Evolutionary conservation across 805 yeast genomes (phyloP).

Genomic region (Teunomyces atbi): DNA sequence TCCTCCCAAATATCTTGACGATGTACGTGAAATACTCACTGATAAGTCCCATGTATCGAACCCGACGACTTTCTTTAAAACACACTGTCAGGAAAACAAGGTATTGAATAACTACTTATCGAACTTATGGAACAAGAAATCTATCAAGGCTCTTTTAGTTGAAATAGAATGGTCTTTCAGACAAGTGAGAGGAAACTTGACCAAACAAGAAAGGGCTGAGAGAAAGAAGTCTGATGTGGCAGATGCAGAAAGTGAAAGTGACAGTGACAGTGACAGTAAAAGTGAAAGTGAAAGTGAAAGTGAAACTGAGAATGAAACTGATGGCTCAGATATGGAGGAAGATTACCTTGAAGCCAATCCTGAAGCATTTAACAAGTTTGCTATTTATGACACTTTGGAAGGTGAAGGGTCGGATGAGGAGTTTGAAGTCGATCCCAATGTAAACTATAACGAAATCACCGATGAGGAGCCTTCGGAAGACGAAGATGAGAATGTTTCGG

Average conservation of each 20-base stretch:
- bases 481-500: slow-evolving; percentile 18
- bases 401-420: slow-evolving; percentile 42
- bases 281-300: slow-evolving; percentile 11
- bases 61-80: slow-evolving; percentile 48
- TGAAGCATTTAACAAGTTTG: slow-evolving; percentile 30
- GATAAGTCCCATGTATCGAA: slow-evolving; percentile 33
- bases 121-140: slow-evolving; percentile 44
- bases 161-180: slow-evolving; percentile 46
- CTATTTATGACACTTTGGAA: slow-evolving; percentile 38
- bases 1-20: slow-evolving; percentile 39
- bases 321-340: slow-evolving; percentile 16
- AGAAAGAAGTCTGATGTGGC: slow-evolving; percentile 25
- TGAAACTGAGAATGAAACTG: slow-evolving; percentile 12
- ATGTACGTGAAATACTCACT: slow-evolving; percentile 19
- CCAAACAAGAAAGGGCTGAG: slow-evolving; percentile 32
- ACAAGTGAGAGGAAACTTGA: slow-evolving; percentile 46
- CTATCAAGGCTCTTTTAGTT: slow-evolving; percentile 31
- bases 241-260: slow-evolving; percentile 6
- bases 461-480: slow-evolving; percentile 59
- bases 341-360: slow-evolving; percentile 18
- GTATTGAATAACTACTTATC: slow-evolving; percentile 48
- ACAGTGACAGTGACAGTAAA: slow-evolving; percentile 11
- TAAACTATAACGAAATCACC: slow-evolving; percentile 59
- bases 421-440: slow-evolving; percentile 30
- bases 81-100: slow-evolving; percentile 38